Base-by-base conservation (phyloP, 2,329 filamentous ascomycete genomes). In the Sporothrix humicola region DNA sequence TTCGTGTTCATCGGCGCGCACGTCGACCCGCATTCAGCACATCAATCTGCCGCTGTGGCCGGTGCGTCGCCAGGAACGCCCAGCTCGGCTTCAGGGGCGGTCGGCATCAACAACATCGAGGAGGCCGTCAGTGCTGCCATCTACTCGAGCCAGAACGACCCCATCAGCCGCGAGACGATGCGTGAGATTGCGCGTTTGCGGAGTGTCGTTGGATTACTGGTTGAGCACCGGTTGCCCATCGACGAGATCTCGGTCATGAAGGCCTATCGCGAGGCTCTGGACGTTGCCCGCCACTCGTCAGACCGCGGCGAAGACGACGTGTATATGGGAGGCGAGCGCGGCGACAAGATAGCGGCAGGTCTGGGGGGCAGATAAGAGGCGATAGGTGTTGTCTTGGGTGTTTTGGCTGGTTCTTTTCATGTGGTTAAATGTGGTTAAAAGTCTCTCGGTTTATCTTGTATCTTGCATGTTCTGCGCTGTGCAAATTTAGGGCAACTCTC, bases 91-190 rank as follows among this genome's bases (percentile, higher is more conserved):
- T 31, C 70, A 2, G 17, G 69, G 17, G 50, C 59, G 15, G 58
- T 76, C 26, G 80, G 89, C 84, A 93, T 98, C 79, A 97, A 94
- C 71, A 89, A 93, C 77, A 88, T 98, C 81, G 96, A 98, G 81
- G 96, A 99, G 83, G 90, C 86, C 77, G 92, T 96, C 23, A 94
- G 91, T 76, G 90, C 90, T 78, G 93, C 91, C 72, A 94, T 97
- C 78, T 99, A 99, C 83, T 96, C 93, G 72, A 97, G 93, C 80
- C 94, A 98, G 84, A 99, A 99, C 80, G 95, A 98, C 80, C 87
- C 89, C 73, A 94, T 99, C 76, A 85, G 89, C 26, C 84, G 89
- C 1, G 89, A 90, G 69, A 95, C 94, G 17, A 90, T 96, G 85
- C 89, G 91, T 75, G 96, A 98, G 85, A 98, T 99, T 82, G 91